These are phyloP conservation scores for Fusarium nanum DNA, from an alignment of 2,329 filamentous ascomycete genomes.

Conservation along the genomic window DNA sequence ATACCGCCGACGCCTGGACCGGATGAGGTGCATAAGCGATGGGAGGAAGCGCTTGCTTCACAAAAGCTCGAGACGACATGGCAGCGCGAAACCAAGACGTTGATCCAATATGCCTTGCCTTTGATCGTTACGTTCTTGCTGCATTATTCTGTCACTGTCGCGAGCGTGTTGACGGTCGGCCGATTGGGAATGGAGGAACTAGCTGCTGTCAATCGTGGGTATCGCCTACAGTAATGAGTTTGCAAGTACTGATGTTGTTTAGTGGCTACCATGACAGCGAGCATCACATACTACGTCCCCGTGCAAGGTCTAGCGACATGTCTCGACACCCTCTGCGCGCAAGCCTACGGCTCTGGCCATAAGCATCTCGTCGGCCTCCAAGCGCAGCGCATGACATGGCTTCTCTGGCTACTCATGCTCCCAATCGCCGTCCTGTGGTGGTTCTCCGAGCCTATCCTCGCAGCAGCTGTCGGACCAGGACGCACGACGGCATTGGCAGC, in stretches of 20 bases:
- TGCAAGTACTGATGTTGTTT: background rate
- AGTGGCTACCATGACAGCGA: conserved; percentile 76
- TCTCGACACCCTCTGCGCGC: conserved; percentile 88
- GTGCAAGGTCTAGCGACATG: conserved; percentile 85
- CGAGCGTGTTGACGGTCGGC: conserved; percentile 79
- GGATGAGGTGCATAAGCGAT: conserved; percentile 52
- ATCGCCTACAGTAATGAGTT: rapidly evolving
- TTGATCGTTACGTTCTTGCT: conserved; percentile 76
- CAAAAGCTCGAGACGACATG: conserved; percentile 88
- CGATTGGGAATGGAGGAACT: conserved; percentile 72
- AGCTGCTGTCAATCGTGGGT: conserved; percentile 53
- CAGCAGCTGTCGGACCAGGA: conserved; percentile 49
- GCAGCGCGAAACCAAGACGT: conserved; percentile 84
- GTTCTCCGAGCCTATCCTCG: conserved; percentile 71
- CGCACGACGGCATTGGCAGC: conserved; percentile 77
- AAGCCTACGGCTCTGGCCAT: conserved; percentile 89
- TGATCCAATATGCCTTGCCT: conserved; percentile 75
- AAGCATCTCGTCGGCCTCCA: conserved; percentile 88
- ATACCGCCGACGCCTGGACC: conserved; percentile 24
- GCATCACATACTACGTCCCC: conserved; percentile 79
- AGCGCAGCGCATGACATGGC: conserved; percentile 80
- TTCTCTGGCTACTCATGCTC: conserved; percentile 76
- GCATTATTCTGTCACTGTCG: conserved; percentile 82
- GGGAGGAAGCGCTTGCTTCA: conserved; percentile 83
- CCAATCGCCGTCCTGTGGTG: conserved; percentile 78